Evolutionary conservation across 345 rosid species (phyloP), one percentile per base, ranked within the genome.

Genomic region (Cardiospermum halicacabum): DNA sequence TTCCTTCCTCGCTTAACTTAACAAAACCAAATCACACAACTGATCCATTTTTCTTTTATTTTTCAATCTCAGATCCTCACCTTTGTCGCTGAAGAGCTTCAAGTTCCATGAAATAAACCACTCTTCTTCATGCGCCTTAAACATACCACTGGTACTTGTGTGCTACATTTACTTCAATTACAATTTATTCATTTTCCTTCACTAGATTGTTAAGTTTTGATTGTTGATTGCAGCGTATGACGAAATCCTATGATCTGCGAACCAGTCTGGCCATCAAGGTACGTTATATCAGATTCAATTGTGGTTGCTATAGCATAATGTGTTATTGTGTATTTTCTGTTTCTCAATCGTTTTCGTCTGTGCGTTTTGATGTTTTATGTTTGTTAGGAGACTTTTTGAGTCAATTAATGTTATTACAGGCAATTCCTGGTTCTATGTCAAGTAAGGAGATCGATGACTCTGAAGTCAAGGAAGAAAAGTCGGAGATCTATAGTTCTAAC

Each of bases 401-500:
- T 28, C 21, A 53, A 40, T 56, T 71, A 27, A 49, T 27, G 19
- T 26, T n/a, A n/a, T n/a, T 58, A 7, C 66, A 93, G 97, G 96
- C 88, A 30, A 69, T 85, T 66, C 77, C 89, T 51, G 92, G 84
- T 61, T 77, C 94, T 22, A 77, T 82, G 25, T 75, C 96, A 0
- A 82, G 91, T 67, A 70, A 74, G 18, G 85, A 84, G 71, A 76
- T 64, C 64, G 77, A 81, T 68, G 82, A 68, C 53, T 56, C 84
- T 39, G 74, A 85, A 39, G 68, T 75, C 25, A 51, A 82, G 69
- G 78, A 75, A 71, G 82, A 76, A 61, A 90, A 84, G 68, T 93
- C 98, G n/a, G 88, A 86, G 60, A 71, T 68, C 45, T 90, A 90
- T 55, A 90, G 95, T 72, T 78, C 75, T 76, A 84, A 81, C 76